Evolutionary conservation across 345 rosid species (phyloP).

Genomic region (Punica granatum): DNA sequence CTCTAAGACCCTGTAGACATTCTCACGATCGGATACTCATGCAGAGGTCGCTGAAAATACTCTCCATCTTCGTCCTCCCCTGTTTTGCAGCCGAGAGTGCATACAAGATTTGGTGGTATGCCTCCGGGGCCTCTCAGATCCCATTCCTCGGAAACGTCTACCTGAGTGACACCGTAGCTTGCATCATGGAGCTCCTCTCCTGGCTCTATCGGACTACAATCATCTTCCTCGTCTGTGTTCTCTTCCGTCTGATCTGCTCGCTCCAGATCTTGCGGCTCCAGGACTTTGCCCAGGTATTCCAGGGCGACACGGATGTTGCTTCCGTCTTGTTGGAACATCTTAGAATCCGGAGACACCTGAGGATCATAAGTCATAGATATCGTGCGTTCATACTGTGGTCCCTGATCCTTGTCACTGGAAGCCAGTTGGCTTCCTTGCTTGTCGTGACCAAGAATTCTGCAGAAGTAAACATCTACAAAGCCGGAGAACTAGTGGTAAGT

Average conservation of each 20-base stretch:
- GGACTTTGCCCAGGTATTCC: constrained; percentile 72
- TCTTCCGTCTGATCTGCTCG: constrained; percentile 79
- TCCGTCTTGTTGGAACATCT: constrained; percentile 75
- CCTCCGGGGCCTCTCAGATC: constrained; percentile 83
- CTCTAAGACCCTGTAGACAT: not conserved
- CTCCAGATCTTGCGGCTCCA: constrained; percentile 90
- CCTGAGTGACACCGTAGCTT: constrained; percentile 72
- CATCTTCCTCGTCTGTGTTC: constrained; percentile 76
- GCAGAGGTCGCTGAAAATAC: constrained; percentile 80
- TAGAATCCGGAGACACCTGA: constrained; percentile 69
- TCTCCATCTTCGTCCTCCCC: constrained; percentile 63
- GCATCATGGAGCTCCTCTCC: constrained; percentile 70
- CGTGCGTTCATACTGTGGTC: constrained; percentile 57
- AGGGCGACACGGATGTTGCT: constrained; percentile 65
- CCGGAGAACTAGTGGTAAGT: constrained; percentile 89
- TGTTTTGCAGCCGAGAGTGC: constrained; percentile 65
- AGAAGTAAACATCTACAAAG: constrained; percentile 42
- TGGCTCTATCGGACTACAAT: constrained; percentile 88
- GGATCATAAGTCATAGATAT: constrained; percentile 85
- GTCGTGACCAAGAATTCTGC: constrained; percentile 56
- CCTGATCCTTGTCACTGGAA: constrained; percentile 65
- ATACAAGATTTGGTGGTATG: constrained; percentile 98
- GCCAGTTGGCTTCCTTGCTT: constrained; percentile 82
- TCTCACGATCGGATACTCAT: constrained; percentile 1
- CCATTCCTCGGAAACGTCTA: constrained; percentile 76